These are phyloP conservation scores for Spatholobus suberectus DNA, from an alignment of 306 rosid genomes.

Conservation along the genomic window DNA sequence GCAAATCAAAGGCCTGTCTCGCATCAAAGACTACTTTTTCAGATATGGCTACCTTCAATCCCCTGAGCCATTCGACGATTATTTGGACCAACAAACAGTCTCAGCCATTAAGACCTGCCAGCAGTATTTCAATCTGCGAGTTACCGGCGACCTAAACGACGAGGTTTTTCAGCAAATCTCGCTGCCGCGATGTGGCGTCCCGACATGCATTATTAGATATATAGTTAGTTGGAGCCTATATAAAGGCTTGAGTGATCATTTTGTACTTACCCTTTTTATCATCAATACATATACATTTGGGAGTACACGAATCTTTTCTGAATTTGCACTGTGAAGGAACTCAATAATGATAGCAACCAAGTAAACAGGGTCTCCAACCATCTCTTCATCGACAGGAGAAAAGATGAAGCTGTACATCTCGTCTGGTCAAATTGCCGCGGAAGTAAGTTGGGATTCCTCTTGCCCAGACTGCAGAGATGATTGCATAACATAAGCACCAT, in stretches of 20 bases:
- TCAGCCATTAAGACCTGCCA: background rate
- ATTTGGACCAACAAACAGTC: background rate
- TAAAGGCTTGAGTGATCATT: too few relatives aligned
- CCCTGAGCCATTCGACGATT: background rate
- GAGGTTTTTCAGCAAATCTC: background rate
- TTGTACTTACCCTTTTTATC: too few relatives aligned
- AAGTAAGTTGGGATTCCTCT: conserved; percentile 77
- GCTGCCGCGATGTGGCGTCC: background rate
- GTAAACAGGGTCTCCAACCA: conserved; percentile 90
- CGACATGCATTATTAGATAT: background rate
- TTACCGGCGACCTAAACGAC: background rate
- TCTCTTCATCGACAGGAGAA: conserved; percentile 89
- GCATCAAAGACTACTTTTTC: background rate
- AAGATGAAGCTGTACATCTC: conserved; percentile 90
- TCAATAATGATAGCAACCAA: conserved; percentile 82
- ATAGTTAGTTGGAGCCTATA: too few relatives aligned
- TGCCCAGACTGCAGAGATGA: conserved; percentile 67
- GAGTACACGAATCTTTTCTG: conserved; percentile 76
- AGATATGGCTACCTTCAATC: background rate
- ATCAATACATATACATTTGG: conserved; percentile 76
- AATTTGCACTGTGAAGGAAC: conserved; percentile 86
- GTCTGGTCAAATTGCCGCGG: conserved; percentile 92
- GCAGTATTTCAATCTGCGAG: background rate
- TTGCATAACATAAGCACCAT: conserved; percentile 47
- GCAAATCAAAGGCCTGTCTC: background rate